Evolutionary conservation across 306 rosid species (phyloP).

Genomic region (Acmispon strigosus): DNA sequence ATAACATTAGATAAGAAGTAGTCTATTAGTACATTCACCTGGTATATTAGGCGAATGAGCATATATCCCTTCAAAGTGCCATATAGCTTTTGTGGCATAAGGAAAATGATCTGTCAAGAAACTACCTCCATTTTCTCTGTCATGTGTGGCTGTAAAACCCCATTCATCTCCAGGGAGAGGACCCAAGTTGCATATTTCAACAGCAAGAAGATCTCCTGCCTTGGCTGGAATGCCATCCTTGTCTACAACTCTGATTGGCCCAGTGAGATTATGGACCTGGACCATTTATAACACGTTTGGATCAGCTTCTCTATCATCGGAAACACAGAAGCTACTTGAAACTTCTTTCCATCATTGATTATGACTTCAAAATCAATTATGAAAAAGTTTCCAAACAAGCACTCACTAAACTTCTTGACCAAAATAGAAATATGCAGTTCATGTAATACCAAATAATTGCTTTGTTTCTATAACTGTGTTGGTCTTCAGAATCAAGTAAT

Average conservation of each 20-base stretch:
- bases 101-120: conserved; percentile 79
- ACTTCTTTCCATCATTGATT: too few species aligned
- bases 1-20: too few species aligned
- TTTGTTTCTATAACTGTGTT: too few species aligned
- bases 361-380: too few species aligned
- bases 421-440: too few species aligned
- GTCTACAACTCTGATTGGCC: conserved; percentile 69
- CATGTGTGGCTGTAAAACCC: conserved; percentile 89
- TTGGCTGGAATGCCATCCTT: conserved; percentile 67
- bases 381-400: too few species aligned
- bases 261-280: conserved; percentile 80
- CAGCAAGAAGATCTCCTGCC: conserved; percentile 83
- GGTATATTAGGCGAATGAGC: conserved; percentile 64
- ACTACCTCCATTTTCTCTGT: conserved; percentile 83
- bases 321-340: too few species aligned
- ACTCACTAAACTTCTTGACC: too few species aligned
- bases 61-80: conserved; percentile 93
- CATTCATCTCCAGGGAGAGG: conserved; percentile 84
- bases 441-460: too few species aligned
- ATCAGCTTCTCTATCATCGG: too few species aligned
- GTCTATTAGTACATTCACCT: too few species aligned
- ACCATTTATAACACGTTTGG: neutral
- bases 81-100: conserved; percentile 72
- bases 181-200: conserved; percentile 86
- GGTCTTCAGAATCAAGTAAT: too few species aligned